These are phyloP conservation scores for Stephanodiscus minutulus DNA, from an alignment of 108 stramenopile genomes.

Conservation along the genomic window DNA sequence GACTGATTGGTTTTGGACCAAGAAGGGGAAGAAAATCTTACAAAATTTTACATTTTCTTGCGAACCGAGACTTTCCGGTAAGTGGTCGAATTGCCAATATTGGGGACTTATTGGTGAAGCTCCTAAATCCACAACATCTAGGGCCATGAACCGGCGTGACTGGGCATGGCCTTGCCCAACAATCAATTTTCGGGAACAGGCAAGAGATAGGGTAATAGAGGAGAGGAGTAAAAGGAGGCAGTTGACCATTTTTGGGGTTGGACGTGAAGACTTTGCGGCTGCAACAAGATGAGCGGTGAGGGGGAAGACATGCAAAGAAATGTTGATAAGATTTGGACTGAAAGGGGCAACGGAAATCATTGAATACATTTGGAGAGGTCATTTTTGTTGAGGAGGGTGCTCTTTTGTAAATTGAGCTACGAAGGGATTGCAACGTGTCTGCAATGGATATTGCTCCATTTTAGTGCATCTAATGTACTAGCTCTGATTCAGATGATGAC, in stretches of 20 bases:
- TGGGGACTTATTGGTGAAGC: no score
- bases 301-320: background rate
- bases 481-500: no score
- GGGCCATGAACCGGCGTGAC: no score
- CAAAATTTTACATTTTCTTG: no score
- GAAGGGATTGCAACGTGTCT: no score
- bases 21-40: no score
- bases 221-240: conserved; percentile 6
- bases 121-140: no score
- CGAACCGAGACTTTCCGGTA: no score
- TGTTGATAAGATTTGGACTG: background rate
- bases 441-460: no score
- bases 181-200: conserved; percentile 24
- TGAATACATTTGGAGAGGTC: background rate
- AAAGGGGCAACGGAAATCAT: background rate
- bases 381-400: background rate
- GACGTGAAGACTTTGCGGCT: background rate
- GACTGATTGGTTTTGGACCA: no score
- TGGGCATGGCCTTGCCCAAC: conserved; percentile 44
- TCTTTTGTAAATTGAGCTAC: background rate
- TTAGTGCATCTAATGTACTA: no score
- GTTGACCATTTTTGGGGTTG: background rate
- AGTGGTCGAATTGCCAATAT: no score
- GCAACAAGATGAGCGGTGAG: background rate
- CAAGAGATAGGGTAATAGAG: conserved; percentile 13